Evolutionary conservation across 495 filamentous ascomycete species (phyloP).

Genomic region (Penicillium longicatenatum): DNA sequence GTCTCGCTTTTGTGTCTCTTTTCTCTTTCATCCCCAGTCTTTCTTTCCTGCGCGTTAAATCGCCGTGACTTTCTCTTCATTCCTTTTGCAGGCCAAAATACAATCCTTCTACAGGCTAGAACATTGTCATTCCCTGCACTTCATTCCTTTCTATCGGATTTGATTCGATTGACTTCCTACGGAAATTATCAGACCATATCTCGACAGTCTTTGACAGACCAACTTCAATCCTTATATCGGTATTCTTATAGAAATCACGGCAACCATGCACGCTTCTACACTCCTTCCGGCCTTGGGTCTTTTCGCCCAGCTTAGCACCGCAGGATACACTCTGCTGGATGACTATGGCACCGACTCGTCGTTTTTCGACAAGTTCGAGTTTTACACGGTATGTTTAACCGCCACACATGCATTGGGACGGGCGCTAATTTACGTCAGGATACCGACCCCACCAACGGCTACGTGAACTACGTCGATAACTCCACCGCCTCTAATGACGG

Average conservation of each 20-base stretch:
- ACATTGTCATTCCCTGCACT: slow-evolving; percentile 14
- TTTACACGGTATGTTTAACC: slow-evolving; percentile 38
- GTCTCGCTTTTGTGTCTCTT: slow-evolving; percentile 3
- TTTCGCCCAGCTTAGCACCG: slow-evolving; percentile 44
- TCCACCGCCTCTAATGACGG: slow-evolving; percentile 50
- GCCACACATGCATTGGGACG: neutral
- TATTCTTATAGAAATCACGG: neutral
- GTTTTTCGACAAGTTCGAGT: slow-evolving; percentile 61
- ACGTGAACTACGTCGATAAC: slow-evolving; percentile 61
- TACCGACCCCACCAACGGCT: slow-evolving; percentile 69
- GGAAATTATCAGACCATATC: slow-evolving; percentile 3
- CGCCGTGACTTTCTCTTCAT: slow-evolving; percentile 11
- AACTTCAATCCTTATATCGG: slow-evolving; percentile 12
- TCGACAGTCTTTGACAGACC: slow-evolving; percentile 24
- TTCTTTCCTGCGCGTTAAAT: slow-evolving; percentile 18
- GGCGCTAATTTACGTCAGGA: slow-evolving; percentile 20
- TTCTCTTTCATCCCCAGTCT: slow-evolving; percentile 13
- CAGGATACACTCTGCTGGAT: slow-evolving; percentile 51
- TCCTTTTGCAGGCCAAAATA: slow-evolving; percentile 20
- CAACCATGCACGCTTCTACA: slow-evolving; percentile 45
- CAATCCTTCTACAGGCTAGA: slow-evolving; percentile 8
- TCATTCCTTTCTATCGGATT: slow-evolving; percentile 1
- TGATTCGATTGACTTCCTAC: slow-evolving; percentile 6
- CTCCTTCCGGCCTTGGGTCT: slow-evolving; percentile 42
- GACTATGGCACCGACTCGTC: slow-evolving; percentile 40